These are phyloP conservation scores for Ustilago loliicola DNA, from an alignment of 1,284 basidiomycete species.

Conservation along the genomic window DNA sequence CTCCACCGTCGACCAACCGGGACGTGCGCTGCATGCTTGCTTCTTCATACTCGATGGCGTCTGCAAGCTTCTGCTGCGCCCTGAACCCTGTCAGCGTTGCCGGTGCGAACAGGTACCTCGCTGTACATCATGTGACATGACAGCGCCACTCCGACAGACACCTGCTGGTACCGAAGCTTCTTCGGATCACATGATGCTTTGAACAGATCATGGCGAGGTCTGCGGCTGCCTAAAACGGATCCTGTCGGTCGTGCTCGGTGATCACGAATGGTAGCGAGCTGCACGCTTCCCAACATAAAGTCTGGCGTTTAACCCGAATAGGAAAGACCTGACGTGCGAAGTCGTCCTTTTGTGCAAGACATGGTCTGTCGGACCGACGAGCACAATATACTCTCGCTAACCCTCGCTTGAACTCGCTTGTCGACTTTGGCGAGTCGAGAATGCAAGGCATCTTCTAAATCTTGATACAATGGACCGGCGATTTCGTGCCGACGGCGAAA, in stretches of 20 bases:
- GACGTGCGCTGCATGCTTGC: too few relatives aligned
- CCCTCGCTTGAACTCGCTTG: background rate
- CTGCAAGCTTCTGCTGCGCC: too few relatives aligned
- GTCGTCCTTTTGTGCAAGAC: background rate
- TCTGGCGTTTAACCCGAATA: too few relatives aligned
- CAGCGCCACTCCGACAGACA: background rate
- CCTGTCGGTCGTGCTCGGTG: background rate
- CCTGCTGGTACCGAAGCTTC: background rate
- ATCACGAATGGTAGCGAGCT: background rate
- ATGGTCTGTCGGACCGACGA: background rate
- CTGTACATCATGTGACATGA: background rate
- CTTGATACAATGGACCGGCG: background rate
- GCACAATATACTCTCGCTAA: slow-evolving; percentile 1
- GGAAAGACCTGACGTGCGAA: too few relatives aligned
- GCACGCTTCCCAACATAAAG: background rate
- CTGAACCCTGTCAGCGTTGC: background rate
- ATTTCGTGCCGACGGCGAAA: background rate
- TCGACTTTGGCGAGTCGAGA: background rate
- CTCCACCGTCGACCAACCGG: background rate
- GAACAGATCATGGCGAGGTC: background rate
- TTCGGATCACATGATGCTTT: background rate
- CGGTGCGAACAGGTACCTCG: background rate
- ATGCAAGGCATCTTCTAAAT: background rate
- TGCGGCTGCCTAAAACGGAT: background rate
- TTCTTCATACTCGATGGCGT: too few relatives aligned